A percentile compares a stretch with the other conserved stretches of the same genome.
Evolutionary conservation across 2,329 filamentous ascomycete species (phyloP).

Genomic region (Pseudogymnoascus sp.): DNA sequence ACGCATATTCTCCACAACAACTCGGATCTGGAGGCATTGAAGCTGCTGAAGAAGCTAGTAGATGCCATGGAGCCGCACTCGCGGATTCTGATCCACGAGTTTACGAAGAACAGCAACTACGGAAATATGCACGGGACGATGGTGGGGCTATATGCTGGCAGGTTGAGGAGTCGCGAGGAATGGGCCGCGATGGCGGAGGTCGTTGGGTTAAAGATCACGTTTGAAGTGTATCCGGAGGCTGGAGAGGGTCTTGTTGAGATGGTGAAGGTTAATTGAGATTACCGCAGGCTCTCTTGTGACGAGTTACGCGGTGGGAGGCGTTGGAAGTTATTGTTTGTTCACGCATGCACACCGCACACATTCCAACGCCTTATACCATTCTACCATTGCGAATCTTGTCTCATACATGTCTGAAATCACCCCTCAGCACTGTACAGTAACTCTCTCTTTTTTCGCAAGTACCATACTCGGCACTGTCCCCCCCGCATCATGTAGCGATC

Average conservation of each 20-base stretch:
- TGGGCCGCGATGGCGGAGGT: slow-evolving; percentile 30
- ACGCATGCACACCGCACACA: background rate
- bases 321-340: background rate
- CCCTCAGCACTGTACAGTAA: background rate
- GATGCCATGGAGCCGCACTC: slow-evolving; percentile 30
- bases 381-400: background rate
- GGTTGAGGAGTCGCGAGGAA: slow-evolving; percentile 29
- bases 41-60: slow-evolving; percentile 31
- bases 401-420: background rate
- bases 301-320: background rate
- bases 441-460: background rate
- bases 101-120: slow-evolving; percentile 30
- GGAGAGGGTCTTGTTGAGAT: slow-evolving; percentile 33
- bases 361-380: background rate
- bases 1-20: slow-evolving; percentile 33
- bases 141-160: slow-evolving; percentile 30
- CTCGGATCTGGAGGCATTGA: slow-evolving; percentile 30
- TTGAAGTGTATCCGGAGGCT: slow-evolving; percentile 28
- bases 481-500: background rate
- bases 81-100: slow-evolving; percentile 31
- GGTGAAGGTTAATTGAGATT: slow-evolving; percentile 17
- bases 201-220: slow-evolving; percentile 29
- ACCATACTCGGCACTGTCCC: background rate
- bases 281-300: background rate
- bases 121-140: slow-evolving; percentile 32